Percentiles rank a stretch among this genome's conserved stretches.
Evolutionary conservation across 2,329 filamentous ascomycete genomes (phyloP).

Genomic region (Colletotrichum sp.): DNA sequence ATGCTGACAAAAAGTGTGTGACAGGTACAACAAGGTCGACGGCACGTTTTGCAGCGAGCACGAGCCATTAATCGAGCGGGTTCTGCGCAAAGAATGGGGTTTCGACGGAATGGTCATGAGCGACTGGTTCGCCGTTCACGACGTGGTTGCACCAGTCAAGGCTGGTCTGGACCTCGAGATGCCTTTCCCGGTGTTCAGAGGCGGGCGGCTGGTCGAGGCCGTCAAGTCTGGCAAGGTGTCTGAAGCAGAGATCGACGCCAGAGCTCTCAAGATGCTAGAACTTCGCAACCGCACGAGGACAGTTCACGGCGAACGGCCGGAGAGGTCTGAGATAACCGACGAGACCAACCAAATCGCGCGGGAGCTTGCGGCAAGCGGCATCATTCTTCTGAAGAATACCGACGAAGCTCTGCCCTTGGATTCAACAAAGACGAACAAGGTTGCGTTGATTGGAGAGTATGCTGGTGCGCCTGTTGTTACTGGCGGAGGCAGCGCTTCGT

Average conservation of each 20-base stretch:
- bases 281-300: constrained; percentile 10
- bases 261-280: constrained; percentile 19
- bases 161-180: constrained; percentile 38
- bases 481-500: constrained; percentile 13
- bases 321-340: constrained; percentile 13
- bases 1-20: not conserved
- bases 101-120: constrained; percentile 38
- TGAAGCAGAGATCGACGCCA: constrained; percentile 14
- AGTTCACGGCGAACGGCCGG: constrained; percentile 2
- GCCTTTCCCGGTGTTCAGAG: constrained; percentile 26
- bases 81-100: constrained; percentile 36
- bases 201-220: constrained; percentile 21
- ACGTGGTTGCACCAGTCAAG: constrained; percentile 31
- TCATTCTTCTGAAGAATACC: constrained; percentile 24
- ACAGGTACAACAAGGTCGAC: constrained; percentile 31
- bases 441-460: constrained; percentile 11
- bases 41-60: constrained; percentile 27
- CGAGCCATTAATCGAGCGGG: constrained; percentile 20
- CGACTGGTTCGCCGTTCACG: constrained; percentile 38
- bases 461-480: not conserved
- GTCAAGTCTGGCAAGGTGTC: constrained; percentile 16
- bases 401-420: not conserved
- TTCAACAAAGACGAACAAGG: not conserved
- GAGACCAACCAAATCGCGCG: constrained; percentile 19
- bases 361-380: constrained; percentile 20